Evolutionary conservation across 495 filamentous ascomycete genomes (phyloP).

Genomic region (Penicillium daleae): DNA sequence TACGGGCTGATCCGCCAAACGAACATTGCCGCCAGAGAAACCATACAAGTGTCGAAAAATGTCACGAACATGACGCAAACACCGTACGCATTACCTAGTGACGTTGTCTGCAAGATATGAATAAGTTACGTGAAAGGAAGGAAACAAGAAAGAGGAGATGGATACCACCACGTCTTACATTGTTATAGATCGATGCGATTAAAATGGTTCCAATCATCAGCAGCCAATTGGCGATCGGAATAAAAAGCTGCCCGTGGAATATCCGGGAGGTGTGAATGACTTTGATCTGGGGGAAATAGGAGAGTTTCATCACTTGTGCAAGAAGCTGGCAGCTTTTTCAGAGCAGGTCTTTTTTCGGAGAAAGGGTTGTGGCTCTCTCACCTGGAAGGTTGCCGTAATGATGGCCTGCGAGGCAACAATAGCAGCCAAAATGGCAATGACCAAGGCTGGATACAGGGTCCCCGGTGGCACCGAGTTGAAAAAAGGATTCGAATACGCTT

Average conservation of each 20-base stretch:
- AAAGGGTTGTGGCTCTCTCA: constrained; percentile 13
- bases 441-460: constrained; percentile 65
- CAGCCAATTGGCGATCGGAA: constrained; percentile 73
- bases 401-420: constrained; percentile 79
- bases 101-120: constrained; percentile 39
- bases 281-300: constrained; percentile 75
- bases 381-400: constrained; percentile 71
- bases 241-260: constrained; percentile 73
- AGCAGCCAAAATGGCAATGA: constrained; percentile 69
- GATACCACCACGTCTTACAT: constrained; percentile 45
- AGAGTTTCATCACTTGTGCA: constrained; percentile 72
- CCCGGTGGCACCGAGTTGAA: constrained; percentile 69
- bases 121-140: constrained; percentile 5
- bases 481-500: constrained; percentile 71
- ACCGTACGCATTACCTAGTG: constrained; percentile 55
- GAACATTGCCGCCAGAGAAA: constrained; percentile 66
- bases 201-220: constrained; percentile 76
- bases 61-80: constrained; percentile 77
- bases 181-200: constrained; percentile 72
- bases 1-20: constrained; percentile 65
- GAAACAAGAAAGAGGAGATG: background rate
- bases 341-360: background rate
- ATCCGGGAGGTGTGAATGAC: constrained; percentile 64
- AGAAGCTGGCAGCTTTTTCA: constrained; percentile 52
- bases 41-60: constrained; percentile 73